Conservation (phyloP, 495 filamentous ascomycete species). For the Penicillium psychrofluorescens region DNA sequence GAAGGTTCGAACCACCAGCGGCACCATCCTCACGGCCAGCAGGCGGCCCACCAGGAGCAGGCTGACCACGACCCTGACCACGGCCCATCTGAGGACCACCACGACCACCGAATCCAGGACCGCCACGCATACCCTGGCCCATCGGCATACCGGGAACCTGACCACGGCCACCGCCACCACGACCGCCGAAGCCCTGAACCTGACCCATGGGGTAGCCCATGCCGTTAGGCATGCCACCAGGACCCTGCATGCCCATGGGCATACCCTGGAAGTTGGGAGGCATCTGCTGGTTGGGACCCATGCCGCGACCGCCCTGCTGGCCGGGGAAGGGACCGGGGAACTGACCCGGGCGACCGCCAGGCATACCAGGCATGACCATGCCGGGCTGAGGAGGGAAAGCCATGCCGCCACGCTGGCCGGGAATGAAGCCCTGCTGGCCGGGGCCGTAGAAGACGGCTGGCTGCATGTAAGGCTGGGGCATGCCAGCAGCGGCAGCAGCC, state of each 20-base stretch:
- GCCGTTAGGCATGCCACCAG: constrained; percentile 46
- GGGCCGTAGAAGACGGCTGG: constrained; percentile 82
- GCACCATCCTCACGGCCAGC: constrained; percentile 22
- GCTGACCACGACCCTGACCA: constrained; percentile 30
- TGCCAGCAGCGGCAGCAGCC: constrained; percentile 83
- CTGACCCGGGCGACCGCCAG: constrained; percentile 75
- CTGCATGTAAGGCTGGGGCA: constrained; percentile 82
- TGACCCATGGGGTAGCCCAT: constrained; percentile 53
- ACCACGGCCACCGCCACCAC: constrained; percentile 68
- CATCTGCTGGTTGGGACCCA: constrained; percentile 67
- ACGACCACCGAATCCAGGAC: constrained; percentile 49
- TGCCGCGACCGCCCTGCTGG: constrained; percentile 80
- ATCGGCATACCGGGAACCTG: constrained; percentile 70
- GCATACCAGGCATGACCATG: constrained; percentile 75
- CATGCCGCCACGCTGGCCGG: constrained; percentile 68
- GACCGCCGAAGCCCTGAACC: constrained; percentile 46
- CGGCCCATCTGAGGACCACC: constrained; percentile 48
- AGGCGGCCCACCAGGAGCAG: constrained; percentile 15
- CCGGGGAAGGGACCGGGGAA: constrained; percentile 70
- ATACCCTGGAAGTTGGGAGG: constrained; percentile 77
- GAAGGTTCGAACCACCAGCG: constrained; percentile 27
- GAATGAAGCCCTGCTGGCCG: constrained; percentile 78
- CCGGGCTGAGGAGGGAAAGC: constrained; percentile 76
- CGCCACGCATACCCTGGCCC: constrained; percentile 61
- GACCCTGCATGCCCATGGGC: constrained; percentile 66